Evolutionary conservation across 192 early-diverging fungal genomes (phyloP), one percentile per base, ranked within the genome.

Genomic region (Coemansia sp.): DNA sequence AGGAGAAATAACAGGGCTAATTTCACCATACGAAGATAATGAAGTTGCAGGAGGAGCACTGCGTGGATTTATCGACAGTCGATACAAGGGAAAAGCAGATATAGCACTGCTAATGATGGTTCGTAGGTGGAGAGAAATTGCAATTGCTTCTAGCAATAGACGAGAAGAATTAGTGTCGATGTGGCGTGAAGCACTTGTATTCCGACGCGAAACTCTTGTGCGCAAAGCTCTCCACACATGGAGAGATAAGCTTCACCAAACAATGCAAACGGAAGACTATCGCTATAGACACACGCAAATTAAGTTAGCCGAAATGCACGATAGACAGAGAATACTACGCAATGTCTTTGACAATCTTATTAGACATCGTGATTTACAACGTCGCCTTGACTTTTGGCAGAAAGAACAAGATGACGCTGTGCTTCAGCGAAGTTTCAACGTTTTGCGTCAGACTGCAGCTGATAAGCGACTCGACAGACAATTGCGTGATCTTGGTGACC

Each of bases 121-220:
- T 17, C 78, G 74, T 23, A 33, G 33, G 32, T 81, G 78, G 78
- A 66, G 56, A 0, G 24, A 46, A 4, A 81, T 81, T 66, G 71
- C 78, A 9, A 29, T 53, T 21, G 64, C 59, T 9, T 21, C 30
- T 33, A 60, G 50, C 27, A 23, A 2, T 1, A 68, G 71, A 24
- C 77, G 77, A 33, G 65, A 80, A 8, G 65, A 74, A 54, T 31
- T 80, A 10, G 29, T 70, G 17, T 5, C 21, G n/a, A 67, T 65
- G 65, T 80, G 77, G 77, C 52, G 25, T 5, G 46, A 57, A 4
- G 78, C 73, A 25, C 56, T 68, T 50, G 52, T 11, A 27, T 64
- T 71, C 24, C 59, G 60, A 3, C 31, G 55, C 14, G 24, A 24
- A 2, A 9, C 22, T 29, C 32, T 71, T 22, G 4, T 75, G 21